Base-by-base conservation (phyloP, 805 yeast species). In the Starmerella lactis-condensi region DNA sequence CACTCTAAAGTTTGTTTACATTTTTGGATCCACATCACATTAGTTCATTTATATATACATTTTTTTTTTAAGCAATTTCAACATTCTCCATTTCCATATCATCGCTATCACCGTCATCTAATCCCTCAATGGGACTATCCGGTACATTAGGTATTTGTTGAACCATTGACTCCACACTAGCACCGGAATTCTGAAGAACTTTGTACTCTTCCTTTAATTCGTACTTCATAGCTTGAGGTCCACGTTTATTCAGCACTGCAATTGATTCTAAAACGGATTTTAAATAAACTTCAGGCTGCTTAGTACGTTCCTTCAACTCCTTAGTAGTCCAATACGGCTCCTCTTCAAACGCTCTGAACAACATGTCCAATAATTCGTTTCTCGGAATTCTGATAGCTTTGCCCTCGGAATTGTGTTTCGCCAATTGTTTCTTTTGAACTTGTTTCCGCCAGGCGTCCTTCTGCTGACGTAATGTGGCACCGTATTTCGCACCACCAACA, bases 311-410 rank as follows among this genome's bases (percentile, higher is more conserved):
- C 48, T 81, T 75, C 39, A 89, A 61, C 24, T 94, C 94, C 55
- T 82, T 82, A 64, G 89, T 64, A 8, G 89, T 72, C 98, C 98
- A 89, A 54, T 83, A 89, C 50, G 85, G 95, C 52, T 76, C 81
- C 52, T 83, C 91, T 53, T 82, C 94, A 54, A 89, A 89, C 46
- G 85, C 61, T 44, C 75, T 67, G 68, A 89, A 89, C 43, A 89
- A 58, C 42, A 78, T 58, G 54, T 83, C 94, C 64, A 85, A 66
- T 35, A 89, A 65, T 40, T 82, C 95, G 51, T 77, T 79, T 58
- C 78, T 72, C 23, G 93, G 93, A 75, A 89, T 78, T 52, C 98
- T 69, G 42, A 77, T 79, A 21, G 95, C 92, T 49, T 92, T 74
- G 31, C 89, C 91, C 42, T 78, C 91, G 15, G 61, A 55, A 8